Percentiles rank a stretch among this genome's conserved stretches.
phyloP scores from a whole-genome alignment of 306 rosid genomes.

The Cicer cuneatum region DNA sequence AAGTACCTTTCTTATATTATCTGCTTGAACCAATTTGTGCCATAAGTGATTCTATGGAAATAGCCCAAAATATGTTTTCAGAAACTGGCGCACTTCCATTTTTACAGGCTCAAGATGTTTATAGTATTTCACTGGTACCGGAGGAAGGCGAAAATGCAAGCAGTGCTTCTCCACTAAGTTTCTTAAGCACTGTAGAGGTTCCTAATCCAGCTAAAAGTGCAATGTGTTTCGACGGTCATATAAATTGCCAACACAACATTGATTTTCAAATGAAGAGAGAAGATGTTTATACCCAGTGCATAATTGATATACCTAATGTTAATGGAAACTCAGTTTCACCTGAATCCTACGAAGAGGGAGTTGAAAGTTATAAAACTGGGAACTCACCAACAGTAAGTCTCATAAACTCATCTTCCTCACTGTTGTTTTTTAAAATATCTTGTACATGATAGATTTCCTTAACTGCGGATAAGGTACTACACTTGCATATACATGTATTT shows the following conservation, averaged over 20 bases:
- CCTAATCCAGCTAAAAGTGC: slow-evolving; percentile 59
- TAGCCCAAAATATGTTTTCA: slow-evolving; percentile 2
- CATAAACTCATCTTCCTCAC: slow-evolving; percentile 34
- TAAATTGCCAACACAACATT: slow-evolving; percentile 64
- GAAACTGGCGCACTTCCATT: slow-evolving; percentile 14
- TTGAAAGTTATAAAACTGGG: slow-evolving; percentile 65
- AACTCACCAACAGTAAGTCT: slow-evolving; percentile 67
- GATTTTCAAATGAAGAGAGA: slow-evolving; percentile 60
- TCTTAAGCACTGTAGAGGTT: slow-evolving; percentile 69
- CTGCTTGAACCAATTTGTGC: slow-evolving; percentile 30
- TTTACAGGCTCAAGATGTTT: slow-evolving; percentile 73
- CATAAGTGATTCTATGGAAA: slow-evolving; percentile 21
- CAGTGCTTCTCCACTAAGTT: slow-evolving; percentile 62
- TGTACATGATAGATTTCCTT: slow-evolving; percentile 3
- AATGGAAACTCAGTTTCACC: slow-evolving; percentile 60
- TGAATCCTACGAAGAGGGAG: slow-evolving; percentile 61
- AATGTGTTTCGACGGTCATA: slow-evolving; percentile 54
- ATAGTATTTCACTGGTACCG: slow-evolving; percentile 63
- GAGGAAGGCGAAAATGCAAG: slow-evolving; percentile 54
- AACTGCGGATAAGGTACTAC: background rate
- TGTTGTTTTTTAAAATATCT: slow-evolving; percentile 25
- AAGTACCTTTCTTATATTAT: slow-evolving; percentile 34
- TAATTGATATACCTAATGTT: slow-evolving; percentile 66
- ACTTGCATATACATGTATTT: background rate
- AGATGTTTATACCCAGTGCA: slow-evolving; percentile 64